Evolutionary conservation across 768 basidiomycete genomes (phyloP), one percentile per base, ranked within the genome.

Genomic region (Agrocybe praecox): DNA sequence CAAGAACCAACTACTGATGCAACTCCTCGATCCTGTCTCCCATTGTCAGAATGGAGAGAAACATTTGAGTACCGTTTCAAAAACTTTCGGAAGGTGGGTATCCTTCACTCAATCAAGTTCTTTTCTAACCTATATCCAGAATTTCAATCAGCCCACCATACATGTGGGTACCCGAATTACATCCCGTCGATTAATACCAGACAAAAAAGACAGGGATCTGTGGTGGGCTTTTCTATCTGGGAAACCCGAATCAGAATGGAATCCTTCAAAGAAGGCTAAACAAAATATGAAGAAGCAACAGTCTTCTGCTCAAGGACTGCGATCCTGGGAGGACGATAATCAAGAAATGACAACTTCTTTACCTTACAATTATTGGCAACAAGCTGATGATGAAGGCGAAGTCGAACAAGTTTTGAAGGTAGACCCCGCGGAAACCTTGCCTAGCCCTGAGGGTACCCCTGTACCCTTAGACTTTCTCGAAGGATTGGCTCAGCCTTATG

Each of bases 211-310:
- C 56, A 79, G 92, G 53, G 88, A 90, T 59, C 70, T 76, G 17
- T 94, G 92, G 92, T 93, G 92, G 92, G 79, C 80, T 15, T 94
- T 86, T 61, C 71, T 94, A 6, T 74, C 83, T 45, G 92, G 90
- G 32, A 76, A 76, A 60, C 85, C 89, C n/a, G 82, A 84, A 65
- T 76, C 79, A 29, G 84, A 81, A 42, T 92, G 90, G 90, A 80
- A 80, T 65, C 77, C 81, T 19, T 76, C 80, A 11, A 84, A 81
- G 66, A 74, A 69, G 57, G 56, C 71, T 22, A 80, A 65, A 73
- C 60, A 53, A 59, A 62, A 72, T 33, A 53, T 57, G 8, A 64
- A 68, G 24, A 65, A 56, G 52, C 61, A 53, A 52, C 62, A 49
- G 51, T 63, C 63, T 6, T 60, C 62, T 42, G 51, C 52, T 32